These are phyloP conservation scores for Podospora pseudocomata DNA, from an alignment of 495 filamentous ascomycete species.

Conservation along the genomic window DNA sequence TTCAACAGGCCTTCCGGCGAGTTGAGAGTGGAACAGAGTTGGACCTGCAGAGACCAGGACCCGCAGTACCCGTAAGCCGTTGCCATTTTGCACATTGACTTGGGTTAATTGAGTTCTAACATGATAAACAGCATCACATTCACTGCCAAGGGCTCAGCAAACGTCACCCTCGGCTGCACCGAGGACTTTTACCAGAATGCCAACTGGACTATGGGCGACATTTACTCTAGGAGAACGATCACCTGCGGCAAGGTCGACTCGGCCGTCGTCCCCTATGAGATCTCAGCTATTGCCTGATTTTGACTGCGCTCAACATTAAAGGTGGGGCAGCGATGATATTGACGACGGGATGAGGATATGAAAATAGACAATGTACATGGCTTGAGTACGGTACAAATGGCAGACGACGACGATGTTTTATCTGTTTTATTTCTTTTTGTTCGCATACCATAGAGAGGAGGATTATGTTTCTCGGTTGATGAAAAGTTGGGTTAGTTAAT, in stretches of 20 bases:
- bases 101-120: slow-evolving; percentile 11
- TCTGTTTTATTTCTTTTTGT: neutral
- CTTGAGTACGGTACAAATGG: neutral
- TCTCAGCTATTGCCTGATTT: slow-evolving; percentile 37
- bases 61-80: slow-evolving; percentile 38
- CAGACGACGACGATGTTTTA: neutral
- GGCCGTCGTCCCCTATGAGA: slow-evolving; percentile 29
- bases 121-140: slow-evolving; percentile 32
- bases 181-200: slow-evolving; percentile 37
- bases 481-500: neutral
- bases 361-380: slow-evolving; percentile 29
- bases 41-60: slow-evolving; percentile 39
- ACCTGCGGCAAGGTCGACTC: slow-evolving; percentile 32
- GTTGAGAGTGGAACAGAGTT: slow-evolving; percentile 42
- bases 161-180: slow-evolving; percentile 35
- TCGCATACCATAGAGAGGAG: neutral
- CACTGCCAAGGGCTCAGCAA: slow-evolving; percentile 32
- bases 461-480: neutral
- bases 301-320: neutral
- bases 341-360: neutral
- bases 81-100: slow-evolving; percentile 11
- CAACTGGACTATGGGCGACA: slow-evolving; percentile 41
- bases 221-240: slow-evolving; percentile 37
- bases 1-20: slow-evolving; percentile 31
- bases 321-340: neutral